Evolutionary conservation across 164 flowering plant genomes (phyloP).

Genomic region (Tinospora cordifolia): DNA sequence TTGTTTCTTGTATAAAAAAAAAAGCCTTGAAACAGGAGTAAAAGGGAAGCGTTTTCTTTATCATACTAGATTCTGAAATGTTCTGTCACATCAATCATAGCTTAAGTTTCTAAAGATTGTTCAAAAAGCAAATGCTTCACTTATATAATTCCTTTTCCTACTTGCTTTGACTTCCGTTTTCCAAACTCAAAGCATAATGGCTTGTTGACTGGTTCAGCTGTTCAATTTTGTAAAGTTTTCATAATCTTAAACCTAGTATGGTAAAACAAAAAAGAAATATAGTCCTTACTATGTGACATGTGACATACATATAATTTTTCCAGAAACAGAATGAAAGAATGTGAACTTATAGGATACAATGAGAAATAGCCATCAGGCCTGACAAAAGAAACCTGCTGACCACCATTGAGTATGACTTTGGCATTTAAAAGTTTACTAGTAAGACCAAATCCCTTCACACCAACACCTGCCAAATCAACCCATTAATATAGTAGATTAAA

Average conservation of each 20-base stretch:
- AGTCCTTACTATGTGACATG: neutral
- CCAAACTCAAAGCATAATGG: no score
- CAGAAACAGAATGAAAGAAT: neutral
- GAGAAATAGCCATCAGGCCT: slow-evolving; percentile 96
- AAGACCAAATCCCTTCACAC: slow-evolving; percentile 45
- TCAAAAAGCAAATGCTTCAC: no score
- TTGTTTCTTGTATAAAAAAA: no score
- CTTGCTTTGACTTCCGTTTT: no score
- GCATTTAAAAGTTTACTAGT: slow-evolving; percentile 59
- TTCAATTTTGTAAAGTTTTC: no score
- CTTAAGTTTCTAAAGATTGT: no score
- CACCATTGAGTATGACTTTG: slow-evolving; percentile 85
- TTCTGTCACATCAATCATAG: no score
- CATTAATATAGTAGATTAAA: slow-evolving; percentile 1
- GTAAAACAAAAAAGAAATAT: neutral
- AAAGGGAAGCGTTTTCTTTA: no score
- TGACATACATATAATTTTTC: neutral
- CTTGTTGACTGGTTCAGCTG: no score
- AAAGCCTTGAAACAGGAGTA: no score
- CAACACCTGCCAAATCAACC: slow-evolving; percentile 38
- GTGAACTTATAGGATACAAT: slow-evolving; percentile 66
- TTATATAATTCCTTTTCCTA: no score
- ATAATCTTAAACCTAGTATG: neutral
- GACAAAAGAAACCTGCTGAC: slow-evolving; percentile 68
- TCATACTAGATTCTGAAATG: no score